Base-by-base conservation (phyloP, 352 stramenopile species). In the Pythium aphanidermatum region DNA sequence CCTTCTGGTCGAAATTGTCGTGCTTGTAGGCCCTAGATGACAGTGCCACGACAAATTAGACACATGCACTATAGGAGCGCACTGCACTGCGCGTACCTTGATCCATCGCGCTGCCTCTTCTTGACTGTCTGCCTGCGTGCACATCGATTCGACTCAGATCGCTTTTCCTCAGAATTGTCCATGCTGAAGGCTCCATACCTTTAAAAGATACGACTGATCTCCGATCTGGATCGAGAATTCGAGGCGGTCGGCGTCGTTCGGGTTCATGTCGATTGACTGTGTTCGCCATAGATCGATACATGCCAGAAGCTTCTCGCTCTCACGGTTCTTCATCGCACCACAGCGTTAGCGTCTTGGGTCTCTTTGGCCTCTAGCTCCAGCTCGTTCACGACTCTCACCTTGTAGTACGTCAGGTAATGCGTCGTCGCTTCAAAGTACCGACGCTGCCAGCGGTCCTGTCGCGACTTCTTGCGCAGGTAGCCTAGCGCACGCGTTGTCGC, bases 351-450 rank as follows among this genome's bases (percentile, higher is more conserved):
- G 9, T 25, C n/a, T n/a, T n/a, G n/a, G n/a, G n/a, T n/a, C n/a
- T n/a, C n/a, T n/a, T n/a, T n/a, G n/a, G n/a, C n/a, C n/a, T n/a
- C n/a, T n/a, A n/a, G n/a, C n/a, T n/a, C n/a, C n/a, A n/a, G n/a
- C n/a, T n/a, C n/a, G n/a, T n/a, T n/a, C n/a, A n/a, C n/a, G n/a
- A n/a, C n/a, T n/a, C n/a, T n/a, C 31, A 95, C 85, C 84, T 99
- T 99, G 74, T 98, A 99, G 72, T 99, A 99, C 10, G 95, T 98
- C 21, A 99, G 72, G 65, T 97, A 97, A 70, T 98, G 89, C 37
- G 94, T 97, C 46, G 97, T 98, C 14, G 91, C 97, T 74, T 99
- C 96, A 62, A 99, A 99, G 74, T 96, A 99, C 41, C 96, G 85
- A 40, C 92, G 94, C 63, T 99, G 95, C 95, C 95, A 97, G 31